Conservation (phyloP, 164 flowering plant species). For the Dillenia suffruticosa region DNA sequence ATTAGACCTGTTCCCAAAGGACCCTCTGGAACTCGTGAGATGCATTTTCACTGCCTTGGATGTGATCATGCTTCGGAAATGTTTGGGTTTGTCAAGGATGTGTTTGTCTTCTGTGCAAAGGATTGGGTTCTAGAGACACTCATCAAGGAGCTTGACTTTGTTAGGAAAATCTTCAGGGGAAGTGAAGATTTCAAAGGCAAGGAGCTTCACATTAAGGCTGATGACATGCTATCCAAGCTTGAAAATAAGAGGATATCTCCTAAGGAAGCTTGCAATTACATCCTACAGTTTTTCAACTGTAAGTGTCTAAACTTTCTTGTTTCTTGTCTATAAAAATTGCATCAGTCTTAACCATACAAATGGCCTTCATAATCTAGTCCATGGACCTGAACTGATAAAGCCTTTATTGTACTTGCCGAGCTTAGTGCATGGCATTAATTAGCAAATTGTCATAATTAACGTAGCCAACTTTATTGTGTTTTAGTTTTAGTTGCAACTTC, state of each 20-base stretch:
- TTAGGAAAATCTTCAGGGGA: constrained; percentile 67
- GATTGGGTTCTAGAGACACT: constrained; percentile 75
- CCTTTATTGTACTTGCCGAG: no score
- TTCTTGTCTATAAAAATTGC: constrained; percentile 1
- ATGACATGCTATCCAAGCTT: constrained; percentile 55
- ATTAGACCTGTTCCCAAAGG: constrained; percentile 76
- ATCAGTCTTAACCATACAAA: neutral
- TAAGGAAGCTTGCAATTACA: constrained; percentile 55
- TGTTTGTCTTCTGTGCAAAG: constrained; percentile 63
- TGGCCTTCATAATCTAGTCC: no score
- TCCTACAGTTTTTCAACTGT: constrained; percentile 72
- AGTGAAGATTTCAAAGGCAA: constrained; percentile 76
- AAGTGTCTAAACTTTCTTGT: constrained; percentile 27
- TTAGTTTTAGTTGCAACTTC: no score
- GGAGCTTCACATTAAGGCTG: constrained; percentile 57
- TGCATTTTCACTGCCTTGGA: constrained; percentile 87
- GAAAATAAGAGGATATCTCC: constrained; percentile 50
- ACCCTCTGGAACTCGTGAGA: constrained; percentile 53
- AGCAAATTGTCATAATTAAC: no score
- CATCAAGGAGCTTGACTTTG: constrained; percentile 80
- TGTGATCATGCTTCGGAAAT: constrained; percentile 93
- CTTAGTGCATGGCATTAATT: no score
- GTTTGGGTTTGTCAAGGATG: constrained; percentile 97
- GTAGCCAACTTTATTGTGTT: no score
- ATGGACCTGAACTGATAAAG: no score